A percentile compares a stretch with the other conserved stretches of the same genome.
Evolutionary conservation across 192 early-diverging fungal species (phyloP).

Genomic region (Powellomyces hirtus): DNA sequence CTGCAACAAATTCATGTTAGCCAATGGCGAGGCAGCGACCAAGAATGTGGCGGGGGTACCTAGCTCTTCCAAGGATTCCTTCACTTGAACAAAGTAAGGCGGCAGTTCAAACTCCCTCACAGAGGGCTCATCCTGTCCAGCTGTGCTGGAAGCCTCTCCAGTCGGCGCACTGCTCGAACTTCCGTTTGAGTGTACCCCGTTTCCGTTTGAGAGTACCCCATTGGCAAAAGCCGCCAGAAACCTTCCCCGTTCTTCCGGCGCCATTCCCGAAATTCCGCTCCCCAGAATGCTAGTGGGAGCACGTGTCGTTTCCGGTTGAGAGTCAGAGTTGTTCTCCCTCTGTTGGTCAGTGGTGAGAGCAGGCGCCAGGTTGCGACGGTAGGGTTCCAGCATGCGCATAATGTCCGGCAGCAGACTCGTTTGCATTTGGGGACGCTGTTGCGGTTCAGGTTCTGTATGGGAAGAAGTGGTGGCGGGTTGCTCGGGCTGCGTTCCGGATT

Average conservation of each 20-base stretch:
- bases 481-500: not conserved
- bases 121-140: not conserved
- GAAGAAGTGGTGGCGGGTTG: not conserved
- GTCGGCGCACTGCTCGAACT: not conserved
- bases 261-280: too few species aligned
- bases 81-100: not conserved
- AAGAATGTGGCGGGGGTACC: too few species aligned
- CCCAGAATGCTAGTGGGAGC: not conserved
- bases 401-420: not conserved
- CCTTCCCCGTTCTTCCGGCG: too few species aligned
- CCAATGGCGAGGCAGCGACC: too few species aligned
- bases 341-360: too few species aligned
- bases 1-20: too few species aligned
- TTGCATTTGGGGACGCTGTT: not conserved
- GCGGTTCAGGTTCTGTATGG: too few species aligned
- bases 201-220: not conserved
- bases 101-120: not conserved
- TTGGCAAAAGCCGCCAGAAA: too few species aligned
- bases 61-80: not conserved
- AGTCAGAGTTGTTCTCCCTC: too few species aligned
- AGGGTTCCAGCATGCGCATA: too few species aligned
- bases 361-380: too few species aligned
- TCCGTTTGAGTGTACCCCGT: not conserved
- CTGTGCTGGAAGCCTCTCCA: not conserved
- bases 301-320: too few species aligned